phyloP scores from a whole-genome alignment of 179 eudicot species.

The Sideroxylon spinosum region DNA sequence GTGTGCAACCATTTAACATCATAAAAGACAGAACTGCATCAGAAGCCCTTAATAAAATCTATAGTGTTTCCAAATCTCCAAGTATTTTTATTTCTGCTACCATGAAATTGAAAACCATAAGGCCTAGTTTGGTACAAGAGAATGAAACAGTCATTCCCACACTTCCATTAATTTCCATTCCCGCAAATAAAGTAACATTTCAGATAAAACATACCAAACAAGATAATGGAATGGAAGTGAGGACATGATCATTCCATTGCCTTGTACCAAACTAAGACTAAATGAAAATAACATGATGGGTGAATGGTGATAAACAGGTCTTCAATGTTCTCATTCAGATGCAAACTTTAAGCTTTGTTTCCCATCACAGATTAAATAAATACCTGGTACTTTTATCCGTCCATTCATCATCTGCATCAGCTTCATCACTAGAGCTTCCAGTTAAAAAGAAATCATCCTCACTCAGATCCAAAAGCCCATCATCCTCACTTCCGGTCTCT shows the following conservation, averaged over 20 bases:
- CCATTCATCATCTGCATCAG: conserved; percentile 94
- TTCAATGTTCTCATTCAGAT: not conserved
- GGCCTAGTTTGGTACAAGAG: too few species aligned
- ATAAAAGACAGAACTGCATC: not conserved
- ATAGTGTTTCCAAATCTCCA: too few species aligned
- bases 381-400: conserved; percentile 88
- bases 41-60: not conserved
- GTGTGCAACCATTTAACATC: not conserved
- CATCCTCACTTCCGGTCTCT: conserved; percentile 99
- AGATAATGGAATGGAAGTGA: too few species aligned
- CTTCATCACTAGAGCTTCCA: conserved; percentile 89
- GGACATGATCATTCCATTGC: too few species aligned
- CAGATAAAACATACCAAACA: too few species aligned
- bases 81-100: too few species aligned
- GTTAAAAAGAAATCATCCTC: conserved; percentile 86
- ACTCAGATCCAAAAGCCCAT: conserved; percentile 74
- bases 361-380: not conserved
- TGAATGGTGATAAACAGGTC: too few species aligned
- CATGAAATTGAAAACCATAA: too few species aligned
- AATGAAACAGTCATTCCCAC: too few species aligned
- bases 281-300: too few species aligned
- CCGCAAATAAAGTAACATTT: too few species aligned
- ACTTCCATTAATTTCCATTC: too few species aligned
- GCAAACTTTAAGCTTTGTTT: not conserved
- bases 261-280: not conserved